Evolutionary conservation across 768 basidiomycete genomes (phyloP), one percentile per base, ranked within the genome.

Genomic region (Fomitopsis serialis): DNA sequence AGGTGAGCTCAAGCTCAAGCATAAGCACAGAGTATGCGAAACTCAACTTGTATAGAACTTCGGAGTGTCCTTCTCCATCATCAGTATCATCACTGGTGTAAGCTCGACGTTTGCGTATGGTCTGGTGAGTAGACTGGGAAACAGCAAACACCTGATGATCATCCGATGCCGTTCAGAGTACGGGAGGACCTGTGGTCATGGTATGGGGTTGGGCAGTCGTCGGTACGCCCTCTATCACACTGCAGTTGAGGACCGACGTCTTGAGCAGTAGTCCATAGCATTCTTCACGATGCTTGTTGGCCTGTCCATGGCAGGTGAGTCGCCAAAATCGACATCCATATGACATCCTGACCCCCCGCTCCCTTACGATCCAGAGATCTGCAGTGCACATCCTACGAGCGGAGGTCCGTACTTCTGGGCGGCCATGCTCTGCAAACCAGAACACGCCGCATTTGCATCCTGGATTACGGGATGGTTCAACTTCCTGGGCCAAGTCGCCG

Each of bases 331-430:
- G n/a, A 25, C 8, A 35, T 9, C 34, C 8, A 9, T 35, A 35
- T 35, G 9, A 35, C 34, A 15, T 8, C 9, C 34, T n/a, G 21
- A 22, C 17, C n/a, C 22, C 15, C 15, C 8, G 34, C 34, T 35
- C 34, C 8, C 45, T 32, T 27, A 50, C 2, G 19, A 11, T 44
- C 21, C 11, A 61, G 76, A 78, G 65, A 67, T 73, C 34, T 74
- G 70, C 55, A 85, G 83, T 56, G 82, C 85, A 2, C 84, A 82
- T 69, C 85, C 83, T 3, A 85, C 84, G 2, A 83, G 80, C 45
- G 85, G 87, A 4, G 87, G 87, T 0, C 87, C 88, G 0, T 88
- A 89, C 60, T 88, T 84, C 66, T 89, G 87, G 88, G 82, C 86
- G 17, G 86, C 87, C 1, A 85, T 88, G 79, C 68, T 89, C 0